phyloP scores from a whole-genome alignment of 345 rosid species.

The Orychophragmus violaceus region DNA sequence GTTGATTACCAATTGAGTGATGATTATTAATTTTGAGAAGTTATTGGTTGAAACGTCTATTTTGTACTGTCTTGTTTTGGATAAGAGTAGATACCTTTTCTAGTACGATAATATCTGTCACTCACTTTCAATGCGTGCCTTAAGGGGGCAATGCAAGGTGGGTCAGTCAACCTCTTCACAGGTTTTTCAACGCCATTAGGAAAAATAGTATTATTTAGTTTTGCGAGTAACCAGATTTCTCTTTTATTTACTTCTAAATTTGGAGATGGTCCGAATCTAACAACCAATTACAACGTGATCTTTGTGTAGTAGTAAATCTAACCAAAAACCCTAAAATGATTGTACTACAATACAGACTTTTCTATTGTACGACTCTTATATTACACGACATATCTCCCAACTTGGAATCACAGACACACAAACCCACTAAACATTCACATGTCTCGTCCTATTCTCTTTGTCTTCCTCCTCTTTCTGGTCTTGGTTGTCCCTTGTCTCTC shows the following conservation, averaged over 20 bases:
- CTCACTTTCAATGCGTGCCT: constrained; percentile 20
- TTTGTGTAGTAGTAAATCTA: not conserved
- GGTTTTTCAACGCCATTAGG: not conserved
- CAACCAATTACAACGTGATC: not conserved
- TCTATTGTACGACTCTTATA: not conserved
- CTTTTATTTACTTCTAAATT: not conserved
- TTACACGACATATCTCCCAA: not conserved
- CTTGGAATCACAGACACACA: not conserved
- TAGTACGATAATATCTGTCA: not conserved
- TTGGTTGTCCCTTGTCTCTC: constrained; percentile 44
- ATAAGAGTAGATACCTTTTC: too few relatives aligned
- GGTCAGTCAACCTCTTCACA: not conserved
- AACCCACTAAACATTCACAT: not conserved
- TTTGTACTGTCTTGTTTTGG: too few relatives aligned
- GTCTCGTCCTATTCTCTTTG: constrained; percentile 34
- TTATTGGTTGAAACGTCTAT: not conserved
- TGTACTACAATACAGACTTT: constrained; percentile 17
- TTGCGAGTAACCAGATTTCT: not conserved
- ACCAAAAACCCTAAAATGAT: not conserved
- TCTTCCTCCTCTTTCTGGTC: constrained; percentile 39
- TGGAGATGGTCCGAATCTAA: not conserved
- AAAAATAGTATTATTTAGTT: not conserved
- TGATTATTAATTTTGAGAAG: not conserved
- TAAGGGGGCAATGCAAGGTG: constrained; percentile 8
- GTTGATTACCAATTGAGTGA: not conserved